Base-by-base conservation (phyloP, 2,329 filamentous ascomycete species). In the Alternaria angustiovoidea region DNA sequence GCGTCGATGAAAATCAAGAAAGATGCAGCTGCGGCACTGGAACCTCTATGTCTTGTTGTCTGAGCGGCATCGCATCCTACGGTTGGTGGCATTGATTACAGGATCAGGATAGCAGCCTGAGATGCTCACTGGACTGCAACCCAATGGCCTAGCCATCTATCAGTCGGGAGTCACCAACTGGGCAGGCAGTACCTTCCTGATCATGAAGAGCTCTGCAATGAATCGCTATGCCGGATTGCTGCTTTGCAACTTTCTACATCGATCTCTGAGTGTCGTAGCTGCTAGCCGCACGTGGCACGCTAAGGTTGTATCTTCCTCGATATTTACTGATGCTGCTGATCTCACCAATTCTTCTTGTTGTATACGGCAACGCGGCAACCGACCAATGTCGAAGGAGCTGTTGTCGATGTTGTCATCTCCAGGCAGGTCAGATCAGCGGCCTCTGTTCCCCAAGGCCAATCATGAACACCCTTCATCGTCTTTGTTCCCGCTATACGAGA, bases 1-100 rank as follows among this genome's bases (percentile, higher is more conserved):
- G 22, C 26, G 9, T 22, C 8, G 12, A 32, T 34, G 28, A 22
- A 16, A 22, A 16, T 20, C 11, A 20, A n/a, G 16, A 14, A n/a
- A 3, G 6, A 38, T n/a, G 8, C 14, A 18, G 34, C 34, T 38
- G 14, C 16, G 16, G 34, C n/a, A n/a, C 16, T 0, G 14, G 16
- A n/a, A n/a, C 7, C 34, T 38, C 3, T 8, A 4, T n/a, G 0
- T 14, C 32, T 38, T 38, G n/a, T n/a, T 0, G 1, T 1, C 14
- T 4, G 7, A 38, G 6, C 34, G 34, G 34, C 34, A 38, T 38
- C 16, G 34, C 34, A 38, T 38, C 34, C 16, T 2, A n/a, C 9
- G 11, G 9, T 39, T 9, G 5, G n/a, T 7, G 38, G 9, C 8
- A 39, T 39, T 20, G 7, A 39, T 8, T 11, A 39, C 38, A 20